These are phyloP conservation scores for Chlorella sp. DNA, from an alignment of 139 green algal species.

Conservation along the genomic window DNA sequence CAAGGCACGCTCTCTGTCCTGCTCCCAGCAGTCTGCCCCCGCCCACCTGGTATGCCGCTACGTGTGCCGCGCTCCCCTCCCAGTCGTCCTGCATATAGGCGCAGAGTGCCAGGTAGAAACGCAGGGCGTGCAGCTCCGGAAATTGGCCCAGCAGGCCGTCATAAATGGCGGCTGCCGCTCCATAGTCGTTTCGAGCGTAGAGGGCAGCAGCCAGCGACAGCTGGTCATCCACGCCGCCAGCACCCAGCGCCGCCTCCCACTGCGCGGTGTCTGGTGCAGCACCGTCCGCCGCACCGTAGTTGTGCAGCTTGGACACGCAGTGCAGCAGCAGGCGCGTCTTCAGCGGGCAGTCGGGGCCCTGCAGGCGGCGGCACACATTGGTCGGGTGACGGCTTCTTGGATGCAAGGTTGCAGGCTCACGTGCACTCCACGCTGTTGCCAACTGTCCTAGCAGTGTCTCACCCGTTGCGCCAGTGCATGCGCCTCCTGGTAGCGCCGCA, in stretches of 20 bases:
- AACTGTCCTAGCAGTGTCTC: not conserved
- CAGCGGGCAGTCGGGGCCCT: slow-evolving; percentile 26
- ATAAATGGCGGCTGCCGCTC: not conserved
- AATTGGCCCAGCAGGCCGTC: not conserved
- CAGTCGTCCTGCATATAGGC: slow-evolving; percentile 26
- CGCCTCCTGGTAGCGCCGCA: not conserved
- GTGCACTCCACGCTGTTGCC: not conserved
- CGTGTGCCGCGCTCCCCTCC: slow-evolving; percentile 4
- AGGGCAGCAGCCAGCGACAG: slow-evolving; percentile 8
- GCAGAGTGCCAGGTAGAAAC: slow-evolving; percentile 13
- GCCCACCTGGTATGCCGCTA: slow-evolving; percentile 5
- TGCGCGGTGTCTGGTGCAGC: not conserved
- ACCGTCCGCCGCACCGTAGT: not conserved
- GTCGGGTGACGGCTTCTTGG: not conserved
- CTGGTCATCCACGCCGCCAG: slow-evolving; percentile 6
- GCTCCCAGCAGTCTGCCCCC: not conserved
- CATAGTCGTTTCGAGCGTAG: not conserved
- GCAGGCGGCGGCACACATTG: not conserved
- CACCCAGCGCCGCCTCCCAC: slow-evolving; percentile 11
- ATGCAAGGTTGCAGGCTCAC: too few relatives aligned
- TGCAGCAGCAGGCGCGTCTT: slow-evolving; percentile 18
- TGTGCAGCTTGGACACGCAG: not conserved
- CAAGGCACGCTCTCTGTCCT: too few relatives aligned
- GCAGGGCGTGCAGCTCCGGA: slow-evolving; percentile 5
- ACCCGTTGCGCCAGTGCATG: not conserved